These are phyloP conservation scores for Phalaenopsis aphrodite DNA, from an alignment of 106 monocot genomes.

Conservation along the genomic window DNA sequence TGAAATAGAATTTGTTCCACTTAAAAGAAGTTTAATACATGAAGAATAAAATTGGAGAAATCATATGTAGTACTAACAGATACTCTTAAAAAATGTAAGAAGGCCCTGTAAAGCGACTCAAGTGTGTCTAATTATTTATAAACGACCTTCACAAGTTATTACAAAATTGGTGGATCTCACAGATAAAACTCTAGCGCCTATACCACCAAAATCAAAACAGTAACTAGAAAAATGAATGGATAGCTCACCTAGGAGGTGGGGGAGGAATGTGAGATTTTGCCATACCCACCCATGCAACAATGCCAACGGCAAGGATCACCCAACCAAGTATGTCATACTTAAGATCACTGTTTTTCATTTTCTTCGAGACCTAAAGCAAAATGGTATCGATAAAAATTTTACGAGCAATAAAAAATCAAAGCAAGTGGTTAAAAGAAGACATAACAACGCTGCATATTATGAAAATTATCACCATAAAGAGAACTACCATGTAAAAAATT, in stretches of 20 bases:
- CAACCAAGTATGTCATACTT: slow-evolving; percentile 41
- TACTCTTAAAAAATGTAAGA: background rate
- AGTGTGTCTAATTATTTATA: background rate
- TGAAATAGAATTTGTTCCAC: background rate
- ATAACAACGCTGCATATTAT: too few species aligned
- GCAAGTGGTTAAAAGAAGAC: too few species aligned
- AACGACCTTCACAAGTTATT: background rate
- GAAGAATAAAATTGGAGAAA: background rate
- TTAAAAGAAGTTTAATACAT: background rate
- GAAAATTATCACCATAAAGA: too few species aligned
- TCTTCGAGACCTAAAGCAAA: slow-evolving; percentile 14
- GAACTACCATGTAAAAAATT: too few species aligned
- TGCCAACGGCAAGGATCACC: slow-evolving; percentile 28
- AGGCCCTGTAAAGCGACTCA: background rate
- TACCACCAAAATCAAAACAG: background rate
- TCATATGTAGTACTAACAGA: background rate
- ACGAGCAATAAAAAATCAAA: background rate
- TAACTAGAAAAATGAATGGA: background rate
- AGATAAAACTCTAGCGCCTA: background rate
- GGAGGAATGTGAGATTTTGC: slow-evolving; percentile 41
- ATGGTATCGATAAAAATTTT: background rate
- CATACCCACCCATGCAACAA: slow-evolving; percentile 37
- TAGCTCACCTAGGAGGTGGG: slow-evolving; percentile 19
- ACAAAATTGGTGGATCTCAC: background rate
- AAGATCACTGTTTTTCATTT: slow-evolving; percentile 23